These are phyloP conservation scores for Aspergillus campestris DNA, from an alignment of 495 filamentous ascomycete genomes.

Conservation along the genomic window DNA sequence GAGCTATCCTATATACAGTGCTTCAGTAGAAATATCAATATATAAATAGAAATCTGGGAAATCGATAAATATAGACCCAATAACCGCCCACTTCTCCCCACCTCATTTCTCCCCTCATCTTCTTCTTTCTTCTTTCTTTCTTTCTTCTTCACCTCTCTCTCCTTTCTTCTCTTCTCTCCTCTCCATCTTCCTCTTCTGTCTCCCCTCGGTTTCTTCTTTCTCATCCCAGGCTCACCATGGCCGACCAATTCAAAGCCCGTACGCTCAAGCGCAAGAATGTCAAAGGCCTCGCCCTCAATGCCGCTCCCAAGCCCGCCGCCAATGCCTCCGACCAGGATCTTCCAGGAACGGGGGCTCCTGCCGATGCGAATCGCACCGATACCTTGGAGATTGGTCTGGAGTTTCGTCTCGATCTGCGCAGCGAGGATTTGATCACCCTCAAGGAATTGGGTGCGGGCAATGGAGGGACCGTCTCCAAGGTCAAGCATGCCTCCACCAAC, in stretches of 20 bases:
- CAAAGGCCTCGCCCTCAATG: constrained; percentile 82
- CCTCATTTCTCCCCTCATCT: neutral
- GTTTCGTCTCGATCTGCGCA: constrained; percentile 84
- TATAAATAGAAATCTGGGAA: no score
- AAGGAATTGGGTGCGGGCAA: constrained; percentile 95
- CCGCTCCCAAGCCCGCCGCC: constrained; percentile 50
- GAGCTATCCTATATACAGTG: no score
- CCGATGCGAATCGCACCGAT: constrained; percentile 53
- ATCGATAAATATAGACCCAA: no score
- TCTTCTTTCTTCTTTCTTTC: constrained; percentile 1
- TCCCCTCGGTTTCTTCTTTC: constrained; percentile 4
- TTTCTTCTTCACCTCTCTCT: constrained; percentile 3
- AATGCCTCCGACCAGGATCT: constrained; percentile 52
- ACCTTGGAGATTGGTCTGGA: constrained; percentile 95
- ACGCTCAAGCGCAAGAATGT: constrained; percentile 97
- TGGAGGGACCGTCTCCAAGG: constrained; percentile 96
- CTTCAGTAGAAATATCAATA: no score
- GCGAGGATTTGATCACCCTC: constrained; percentile 84
- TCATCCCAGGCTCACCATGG: constrained; percentile 44
- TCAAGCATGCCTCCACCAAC: constrained; percentile 87
- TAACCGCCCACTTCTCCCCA: neutral
- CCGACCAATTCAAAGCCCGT: constrained; percentile 76
- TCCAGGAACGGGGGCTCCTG: constrained; percentile 47
- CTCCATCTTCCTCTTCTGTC: constrained; percentile 1
- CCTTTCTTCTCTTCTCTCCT: neutral